These are phyloP conservation scores for Kodamaea neixiangensis DNA, from an alignment of 805 yeast species.

Conservation along the genomic window DNA sequence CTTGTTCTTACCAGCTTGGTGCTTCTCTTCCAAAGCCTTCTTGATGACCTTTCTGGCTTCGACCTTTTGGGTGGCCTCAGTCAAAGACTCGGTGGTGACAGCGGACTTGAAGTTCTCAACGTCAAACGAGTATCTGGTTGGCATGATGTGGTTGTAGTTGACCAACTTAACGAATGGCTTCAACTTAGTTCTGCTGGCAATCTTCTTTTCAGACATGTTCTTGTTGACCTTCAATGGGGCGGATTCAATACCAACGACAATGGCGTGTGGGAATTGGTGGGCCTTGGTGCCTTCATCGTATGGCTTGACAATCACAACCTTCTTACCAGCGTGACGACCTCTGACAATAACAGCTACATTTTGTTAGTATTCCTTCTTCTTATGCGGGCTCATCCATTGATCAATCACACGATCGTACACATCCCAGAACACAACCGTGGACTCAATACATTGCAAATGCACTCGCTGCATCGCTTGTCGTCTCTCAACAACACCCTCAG, in stretches of 20 bases:
- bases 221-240: slow-evolving; percentile 96
- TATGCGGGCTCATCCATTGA: neutral
- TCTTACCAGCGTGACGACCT: slow-evolving; percentile 99
- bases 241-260: slow-evolving; percentile 99
- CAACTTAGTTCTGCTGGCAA: slow-evolving; percentile 95
- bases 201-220: slow-evolving; percentile 92
- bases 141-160: slow-evolving; percentile 99
- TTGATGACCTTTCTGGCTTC: slow-evolving; percentile 99
- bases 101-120: slow-evolving; percentile 92
- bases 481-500: neutral
- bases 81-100: slow-evolving; percentile 90
- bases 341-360: slow-evolving; percentile 92
- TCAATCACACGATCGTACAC: slow-evolving; percentile 5
- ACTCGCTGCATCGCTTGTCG: neutral
- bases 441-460: neutral
- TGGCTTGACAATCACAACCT: slow-evolving; percentile 98
- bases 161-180: slow-evolving; percentile 99
- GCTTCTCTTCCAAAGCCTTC: slow-evolving; percentile 99
- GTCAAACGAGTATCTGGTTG: slow-evolving; percentile 98
- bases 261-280: slow-evolving; percentile 99
- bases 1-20: slow-evolving; percentile 99
- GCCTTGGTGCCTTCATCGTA: slow-evolving; percentile 98
- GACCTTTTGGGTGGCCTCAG: slow-evolving; percentile 97
- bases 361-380: slow-evolving; percentile 14
- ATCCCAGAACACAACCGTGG: neutral